Evolutionary conservation across 75 land plant species (phyloP).

Genomic region (Cunninghamia lanceolata): DNA sequence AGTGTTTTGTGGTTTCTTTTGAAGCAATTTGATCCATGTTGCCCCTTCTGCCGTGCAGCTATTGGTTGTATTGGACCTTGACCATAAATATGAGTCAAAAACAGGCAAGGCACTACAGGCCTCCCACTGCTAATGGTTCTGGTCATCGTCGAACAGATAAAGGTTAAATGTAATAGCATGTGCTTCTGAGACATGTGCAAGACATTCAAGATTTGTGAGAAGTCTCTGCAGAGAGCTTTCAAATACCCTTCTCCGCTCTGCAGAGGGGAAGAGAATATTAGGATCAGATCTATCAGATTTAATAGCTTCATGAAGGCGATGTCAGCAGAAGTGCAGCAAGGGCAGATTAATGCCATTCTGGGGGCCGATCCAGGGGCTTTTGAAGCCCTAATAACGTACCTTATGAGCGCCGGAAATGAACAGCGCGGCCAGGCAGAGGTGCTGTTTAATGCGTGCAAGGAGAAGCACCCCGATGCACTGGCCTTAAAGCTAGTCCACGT

Average conservation of each 20-base stretch:
- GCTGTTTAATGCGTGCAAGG: slow-evolving; percentile 70
- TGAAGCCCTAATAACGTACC: slow-evolving; percentile 72
- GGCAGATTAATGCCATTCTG: slow-evolving; percentile 42
- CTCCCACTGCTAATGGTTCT: too few species aligned
- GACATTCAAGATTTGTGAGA: neutral
- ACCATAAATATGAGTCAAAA: too few species aligned
- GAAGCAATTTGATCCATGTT: too few species aligned
- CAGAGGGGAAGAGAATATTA: neutral
- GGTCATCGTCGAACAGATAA: too few species aligned
- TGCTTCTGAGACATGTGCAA: too few species aligned
- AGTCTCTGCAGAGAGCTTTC: neutral
- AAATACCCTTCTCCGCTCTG: neutral
- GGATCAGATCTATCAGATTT: neutral
- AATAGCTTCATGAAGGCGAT: slow-evolving; percentile 8
- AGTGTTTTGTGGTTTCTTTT: too few species aligned
- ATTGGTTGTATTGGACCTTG: too few species aligned
- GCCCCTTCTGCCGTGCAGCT: too few species aligned
- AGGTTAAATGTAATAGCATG: too few species aligned
- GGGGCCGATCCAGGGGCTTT: slow-evolving; percentile 69
- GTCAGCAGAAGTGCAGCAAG: slow-evolving; percentile 17
- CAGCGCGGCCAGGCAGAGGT: slow-evolving; percentile 77
- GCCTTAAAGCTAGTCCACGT: slow-evolving; percentile 68
- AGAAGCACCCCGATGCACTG: slow-evolving; percentile 64
- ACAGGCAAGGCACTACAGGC: too few species aligned
- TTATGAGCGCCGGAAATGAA: slow-evolving; percentile 82